Conservation (phyloP, 805 yeast species). For the Ogataea glucozyma region DNA sequence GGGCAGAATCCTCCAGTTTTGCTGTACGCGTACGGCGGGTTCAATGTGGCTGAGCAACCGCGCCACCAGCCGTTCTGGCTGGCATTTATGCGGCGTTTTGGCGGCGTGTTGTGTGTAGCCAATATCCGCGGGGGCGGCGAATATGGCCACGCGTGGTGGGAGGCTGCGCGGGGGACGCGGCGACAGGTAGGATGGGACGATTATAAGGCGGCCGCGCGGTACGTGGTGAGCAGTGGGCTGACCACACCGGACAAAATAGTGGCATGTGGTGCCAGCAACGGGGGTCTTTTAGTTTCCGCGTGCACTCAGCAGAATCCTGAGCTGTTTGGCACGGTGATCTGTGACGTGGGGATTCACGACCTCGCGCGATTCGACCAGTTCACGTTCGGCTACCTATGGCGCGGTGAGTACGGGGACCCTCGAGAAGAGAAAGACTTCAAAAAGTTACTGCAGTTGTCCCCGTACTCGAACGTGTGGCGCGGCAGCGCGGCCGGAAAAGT, state of each 20-base stretch:
- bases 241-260: slow-evolving; percentile 9
- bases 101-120: slow-evolving; percentile 12
- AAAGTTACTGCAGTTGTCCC: slow-evolving; percentile 5
- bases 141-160: slow-evolving; percentile 12
- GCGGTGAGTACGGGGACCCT: slow-evolving; percentile 14
- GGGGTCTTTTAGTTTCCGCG: slow-evolving; percentile 11
- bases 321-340: slow-evolving; percentile 11
- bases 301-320: slow-evolving; percentile 12
- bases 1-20: slow-evolving; percentile 9
- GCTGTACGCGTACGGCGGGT: slow-evolving; percentile 13
- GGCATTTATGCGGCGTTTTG: slow-evolving; percentile 7
- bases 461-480: slow-evolving; percentile 8
- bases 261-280: slow-evolving; percentile 12
- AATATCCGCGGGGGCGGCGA: slow-evolving; percentile 13
- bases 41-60: slow-evolving; percentile 11
- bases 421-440: slow-evolving; percentile 2
- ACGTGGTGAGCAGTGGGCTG: slow-evolving; percentile 8
- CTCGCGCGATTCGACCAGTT: slow-evolving; percentile 12
- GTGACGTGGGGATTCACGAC: slow-evolving; percentile 16
- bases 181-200: slow-evolving; percentile 10
- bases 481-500: no score
- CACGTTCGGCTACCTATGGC: slow-evolving; percentile 12
- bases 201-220: slow-evolving; percentile 9
- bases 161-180: slow-evolving; percentile 10
- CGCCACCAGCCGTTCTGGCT: slow-evolving; percentile 11